These are phyloP conservation scores for Lactifluus pinguis DNA, from an alignment of 768 basidiomycete genomes.

Conservation along the genomic window DNA sequence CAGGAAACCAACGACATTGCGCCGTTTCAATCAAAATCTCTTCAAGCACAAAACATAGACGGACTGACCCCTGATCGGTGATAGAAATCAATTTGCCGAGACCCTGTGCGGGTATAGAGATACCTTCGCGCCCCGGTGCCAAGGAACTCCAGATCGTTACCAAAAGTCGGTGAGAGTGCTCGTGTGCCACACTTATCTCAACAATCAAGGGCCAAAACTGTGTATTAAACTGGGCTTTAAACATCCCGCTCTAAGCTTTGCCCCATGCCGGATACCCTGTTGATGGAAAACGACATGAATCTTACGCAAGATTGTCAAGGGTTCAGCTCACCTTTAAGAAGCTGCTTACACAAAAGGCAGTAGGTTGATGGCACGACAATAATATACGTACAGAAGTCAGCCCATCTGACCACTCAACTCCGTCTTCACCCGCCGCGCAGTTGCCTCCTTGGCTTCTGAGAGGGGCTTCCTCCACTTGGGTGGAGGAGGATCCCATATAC, in stretches of 20 bases:
- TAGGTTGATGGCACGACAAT: constrained; percentile 1
- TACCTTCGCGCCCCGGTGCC: background rate
- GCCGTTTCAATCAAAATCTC: background rate
- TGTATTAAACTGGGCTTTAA: background rate
- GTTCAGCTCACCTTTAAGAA: constrained; percentile 4
- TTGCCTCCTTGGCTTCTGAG: constrained; percentile 49
- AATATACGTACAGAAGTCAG: constrained; percentile 9
- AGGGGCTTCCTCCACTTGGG: constrained; percentile 61
- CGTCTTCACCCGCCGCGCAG: constrained; percentile 20
- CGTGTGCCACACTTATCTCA: background rate
- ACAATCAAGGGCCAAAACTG: background rate
- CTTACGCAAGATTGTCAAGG: background rate
- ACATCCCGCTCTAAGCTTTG: background rate
- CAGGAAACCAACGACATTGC: constrained; percentile 9
- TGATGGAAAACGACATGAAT: background rate
- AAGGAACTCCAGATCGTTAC: background rate
- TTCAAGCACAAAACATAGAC: background rate
- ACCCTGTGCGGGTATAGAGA: background rate
- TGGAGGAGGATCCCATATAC: constrained; percentile 75
- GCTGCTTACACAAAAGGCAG: constrained; percentile 5
- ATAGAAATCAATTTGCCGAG: background rate
- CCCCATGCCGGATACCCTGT: background rate
- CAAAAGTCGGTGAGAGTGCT: background rate
- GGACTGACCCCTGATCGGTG: background rate
- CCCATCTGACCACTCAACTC: constrained; percentile 2